Evolutionary conservation across 805 yeast genomes (phyloP), one percentile per base, ranked within the genome.

Genomic region (Teunomyces gatunensis): DNA sequence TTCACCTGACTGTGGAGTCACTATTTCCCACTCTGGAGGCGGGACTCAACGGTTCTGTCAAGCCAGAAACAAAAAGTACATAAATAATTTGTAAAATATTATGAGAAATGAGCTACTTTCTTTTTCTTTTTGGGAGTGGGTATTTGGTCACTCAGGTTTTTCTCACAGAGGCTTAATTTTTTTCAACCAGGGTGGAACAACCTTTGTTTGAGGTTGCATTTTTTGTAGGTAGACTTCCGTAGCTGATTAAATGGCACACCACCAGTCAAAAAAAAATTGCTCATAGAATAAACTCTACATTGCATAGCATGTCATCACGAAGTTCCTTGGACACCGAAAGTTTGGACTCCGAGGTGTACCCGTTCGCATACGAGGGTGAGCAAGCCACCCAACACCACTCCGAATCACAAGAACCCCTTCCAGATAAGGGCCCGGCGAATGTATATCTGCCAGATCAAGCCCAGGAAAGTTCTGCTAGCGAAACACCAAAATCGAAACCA

Each of bases 401-500:
- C 28, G 42, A 27, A 29, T 23, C 39, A 2, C 15, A 15, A 27
- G 11, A 21, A 3, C 39, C 39, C n/a, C 23, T 27, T 6, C 32
- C 39, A 5, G 30, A 25, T 12, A 10, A 28, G 6, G 33, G 20
- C 5, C 23, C 29, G 6, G 15, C 48, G 9, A 37, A 37, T 23
- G 40, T 37, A 6, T 37, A 37, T 25, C 23, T 29, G 32, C 32
- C 43, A 9, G 43, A 39, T 15, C 43, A 39, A 13, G 33, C 43
- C 4, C 27, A 25, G 18, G 34, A 39, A 18, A 12, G 23, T 18
- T n/a, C 43, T 10, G 34, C 13, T 5, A 12, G 18, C 18, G 40
- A 27, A 23, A 13, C 10, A 11, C 12, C 18, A 2, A 21, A 37
- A 37, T 20, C 40, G 17, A 37, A 37, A 21, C 40, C 40, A 6